Conservation (phyloP, 306 rosid genomes). For the Rosa rugosa region DNA sequence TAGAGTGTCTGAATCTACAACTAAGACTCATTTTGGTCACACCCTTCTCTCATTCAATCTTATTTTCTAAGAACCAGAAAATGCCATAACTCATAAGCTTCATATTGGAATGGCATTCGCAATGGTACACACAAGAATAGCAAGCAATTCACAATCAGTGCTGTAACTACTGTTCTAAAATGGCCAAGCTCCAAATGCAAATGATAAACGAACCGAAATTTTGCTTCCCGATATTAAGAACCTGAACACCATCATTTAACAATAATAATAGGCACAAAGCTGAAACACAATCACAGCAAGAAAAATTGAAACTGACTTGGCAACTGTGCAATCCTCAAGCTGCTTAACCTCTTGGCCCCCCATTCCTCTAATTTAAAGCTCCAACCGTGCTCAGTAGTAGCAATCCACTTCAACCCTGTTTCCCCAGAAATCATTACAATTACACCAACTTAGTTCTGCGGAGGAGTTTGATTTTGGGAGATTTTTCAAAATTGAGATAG, state of each 20-base stretch:
- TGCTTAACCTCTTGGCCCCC: conserved; percentile 78
- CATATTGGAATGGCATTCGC: too few species aligned
- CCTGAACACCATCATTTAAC: neutral
- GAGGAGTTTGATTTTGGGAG: neutral
- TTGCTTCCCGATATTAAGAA: too few species aligned
- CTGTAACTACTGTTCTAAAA: neutral
- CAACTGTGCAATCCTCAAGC: conserved; percentile 83
- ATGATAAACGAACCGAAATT: neutral
- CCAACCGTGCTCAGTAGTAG: neutral
- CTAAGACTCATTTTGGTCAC: too few species aligned
- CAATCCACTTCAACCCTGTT: conserved; percentile 10
- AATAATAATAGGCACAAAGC: neutral
- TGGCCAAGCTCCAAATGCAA: neutral
- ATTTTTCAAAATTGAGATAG: neutral
- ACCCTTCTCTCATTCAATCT: neutral
- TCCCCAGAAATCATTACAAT: neutral
- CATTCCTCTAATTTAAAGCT: conserved; percentile 33
- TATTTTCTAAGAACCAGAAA: neutral
- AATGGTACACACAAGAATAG: neutral
- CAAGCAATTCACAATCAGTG: neutral
- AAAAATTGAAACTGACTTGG: conserved; percentile 51
- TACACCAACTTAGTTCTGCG: neutral
- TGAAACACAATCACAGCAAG: neutral
- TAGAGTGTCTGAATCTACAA: neutral
- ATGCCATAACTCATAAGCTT: neutral